Evolutionary conservation across 768 basidiomycete genomes (phyloP).

Genomic region (Podaxis carcinomalis): DNA sequence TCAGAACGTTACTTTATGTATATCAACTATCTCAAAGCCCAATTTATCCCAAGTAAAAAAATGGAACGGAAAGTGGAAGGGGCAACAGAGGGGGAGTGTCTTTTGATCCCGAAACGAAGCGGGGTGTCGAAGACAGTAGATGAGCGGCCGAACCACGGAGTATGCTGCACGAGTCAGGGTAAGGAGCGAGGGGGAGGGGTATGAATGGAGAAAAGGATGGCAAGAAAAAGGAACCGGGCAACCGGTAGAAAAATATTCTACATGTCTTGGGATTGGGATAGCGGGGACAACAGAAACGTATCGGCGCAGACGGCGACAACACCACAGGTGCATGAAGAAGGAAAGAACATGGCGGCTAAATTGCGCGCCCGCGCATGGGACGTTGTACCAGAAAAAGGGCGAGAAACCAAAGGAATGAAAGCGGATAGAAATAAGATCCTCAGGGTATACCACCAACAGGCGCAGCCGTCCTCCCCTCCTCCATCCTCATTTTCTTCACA

Average conservation of each 20-base stretch:
- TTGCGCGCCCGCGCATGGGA: slow-evolving; percentile 16
- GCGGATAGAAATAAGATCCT: slow-evolving; percentile 14
- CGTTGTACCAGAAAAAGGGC: slow-evolving; percentile 2
- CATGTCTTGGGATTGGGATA: background rate
- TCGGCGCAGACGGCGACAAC: background rate
- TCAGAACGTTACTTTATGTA: slow-evolving; percentile 8
- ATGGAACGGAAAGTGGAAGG: slow-evolving; percentile 1
- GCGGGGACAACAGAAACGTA: background rate
- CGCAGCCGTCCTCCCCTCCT: slow-evolving; percentile 27
- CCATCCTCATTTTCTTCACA: slow-evolving; percentile 73
- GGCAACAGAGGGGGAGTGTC: background rate
- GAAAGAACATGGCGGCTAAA: slow-evolving; percentile 2
- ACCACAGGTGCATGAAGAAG: background rate
- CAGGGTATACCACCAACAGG: slow-evolving; percentile 51
- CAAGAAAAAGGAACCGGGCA: slow-evolving; percentile 18
- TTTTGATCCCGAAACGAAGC: background rate
- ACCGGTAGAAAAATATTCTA: slow-evolving; percentile 5
- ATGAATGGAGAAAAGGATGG: background rate
- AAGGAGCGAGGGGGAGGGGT: background rate
- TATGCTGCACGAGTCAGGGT: background rate
- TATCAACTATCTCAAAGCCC: slow-evolving; percentile 9
- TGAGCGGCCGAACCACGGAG: background rate
- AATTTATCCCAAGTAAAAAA: slow-evolving; percentile 12
- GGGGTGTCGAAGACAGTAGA: background rate
- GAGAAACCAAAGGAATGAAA: no score